Base-by-base conservation (phyloP, 352 stramenopile genomes). In the Phytopythium helicoides region DNA sequence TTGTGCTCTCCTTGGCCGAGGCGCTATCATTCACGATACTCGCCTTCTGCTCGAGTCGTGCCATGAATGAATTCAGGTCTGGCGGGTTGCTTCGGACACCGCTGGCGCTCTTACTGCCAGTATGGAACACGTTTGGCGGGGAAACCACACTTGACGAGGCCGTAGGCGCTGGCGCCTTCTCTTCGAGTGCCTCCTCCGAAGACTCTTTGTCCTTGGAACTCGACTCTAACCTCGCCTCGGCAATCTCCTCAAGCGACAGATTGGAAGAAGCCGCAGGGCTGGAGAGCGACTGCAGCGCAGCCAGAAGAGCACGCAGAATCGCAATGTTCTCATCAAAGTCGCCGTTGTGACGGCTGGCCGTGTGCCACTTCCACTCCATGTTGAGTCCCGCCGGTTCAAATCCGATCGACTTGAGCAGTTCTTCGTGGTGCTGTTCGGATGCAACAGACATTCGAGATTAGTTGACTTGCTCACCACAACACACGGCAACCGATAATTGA, bases 361-460 rank as follows among this genome's bases (percentile, higher is more conserved):
- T 68, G 49, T 92, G 73, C 80, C 82, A 91, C 54, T 86, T 88
- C 82, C 82, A 93, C 48, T 93, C 82, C 75, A 93, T 83, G 58
- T 89, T 91, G 7, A 89, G 49, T 12, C 80, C 78, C 10, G 72
- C 68, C 23, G 69, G 82, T 45, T 89, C 80, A 21, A 93, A 93
- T 0, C 82, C 82, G 46, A 93, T 89, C 23, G 78, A 75, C 48
- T 85, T 78, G 21, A 93, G 74, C 52, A 93, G 48, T 26, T 87
- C 78, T 23, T 86, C 72, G 38, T 93, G 79, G 42, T 93, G 74
- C 80, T 92, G 21, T 46, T 16, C n/a, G n/a, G n/a, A n/a, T n/a
- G n/a, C n/a, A n/a, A n/a, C n/a, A n/a, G n/a, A n/a, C n/a, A n/a
- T n/a, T n/a, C n/a, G n/a, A n/a, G n/a, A n/a, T n/a, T n/a, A n/a